A percentile compares a stretch with the other conserved stretches of the same genome.
Conservation (phyloP, 2,329 filamentous ascomycete species). For the Pleoardoris graminearum region DNA sequence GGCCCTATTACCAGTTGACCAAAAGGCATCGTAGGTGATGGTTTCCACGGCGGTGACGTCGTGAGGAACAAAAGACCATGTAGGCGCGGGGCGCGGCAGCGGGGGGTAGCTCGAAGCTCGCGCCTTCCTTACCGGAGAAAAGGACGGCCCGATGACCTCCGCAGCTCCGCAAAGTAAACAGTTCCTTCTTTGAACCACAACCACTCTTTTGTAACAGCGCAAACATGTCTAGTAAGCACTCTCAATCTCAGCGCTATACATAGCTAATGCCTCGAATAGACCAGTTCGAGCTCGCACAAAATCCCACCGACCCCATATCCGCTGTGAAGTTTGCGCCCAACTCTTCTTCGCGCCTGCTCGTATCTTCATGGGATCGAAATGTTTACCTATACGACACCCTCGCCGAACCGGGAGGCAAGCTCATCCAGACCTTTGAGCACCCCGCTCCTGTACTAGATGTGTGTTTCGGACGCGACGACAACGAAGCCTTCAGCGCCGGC, state of each 20-base stretch:
- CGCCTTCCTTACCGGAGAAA: conserved; percentile 5
- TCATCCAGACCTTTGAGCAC: conserved; percentile 76
- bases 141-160: conserved; percentile 8
- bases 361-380: conserved; percentile 91
- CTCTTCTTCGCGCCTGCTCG: conserved; percentile 76
- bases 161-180: background rate
- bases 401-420: conserved; percentile 60
- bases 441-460: conserved; percentile 86
- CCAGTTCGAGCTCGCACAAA: conserved; percentile 81
- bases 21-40: conserved; percentile 61
- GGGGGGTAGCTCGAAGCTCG: conserved; percentile 5
- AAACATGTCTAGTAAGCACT: conserved; percentile 36
- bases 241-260: background rate
- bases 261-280: conserved; percentile 17
- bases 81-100: background rate
- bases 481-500: conserved; percentile 82
- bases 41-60: too few relatives aligned
- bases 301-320: conserved; percentile 86
- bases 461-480: conserved; percentile 82
- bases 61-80: background rate
- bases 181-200: conserved; percentile 13
- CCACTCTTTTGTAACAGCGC: conserved; percentile 11
- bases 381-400: conserved; percentile 86
- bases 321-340: conserved; percentile 81
- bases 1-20: conserved; percentile 90